These are phyloP conservation scores for Ascochyta pisi DNA, from an alignment of 2,329 filamentous ascomycete genomes.

Conservation along the genomic window DNA sequence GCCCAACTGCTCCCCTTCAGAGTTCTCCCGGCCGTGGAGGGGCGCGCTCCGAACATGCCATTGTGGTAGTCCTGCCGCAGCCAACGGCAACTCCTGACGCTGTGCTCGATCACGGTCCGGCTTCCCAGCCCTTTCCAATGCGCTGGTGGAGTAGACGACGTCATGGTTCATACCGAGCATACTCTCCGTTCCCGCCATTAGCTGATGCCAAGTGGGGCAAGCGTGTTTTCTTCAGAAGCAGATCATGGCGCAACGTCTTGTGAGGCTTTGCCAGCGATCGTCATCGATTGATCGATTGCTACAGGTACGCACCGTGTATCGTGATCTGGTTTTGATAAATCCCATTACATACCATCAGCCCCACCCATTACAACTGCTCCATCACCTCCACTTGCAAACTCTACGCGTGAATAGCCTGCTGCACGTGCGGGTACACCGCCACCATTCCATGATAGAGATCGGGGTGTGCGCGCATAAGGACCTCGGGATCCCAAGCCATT, in stretches of 20 bases:
- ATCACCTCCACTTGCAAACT: conserved; percentile 2
- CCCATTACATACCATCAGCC: conserved; percentile 9
- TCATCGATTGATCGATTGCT: conserved; percentile 19
- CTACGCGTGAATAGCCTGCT: conserved; percentile 73
- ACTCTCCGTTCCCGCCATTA: conserved; percentile 30
- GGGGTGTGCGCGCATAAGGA: conserved; percentile 79
- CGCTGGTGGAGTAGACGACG: conserved; percentile 22
- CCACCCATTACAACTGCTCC: conserved; percentile 9
- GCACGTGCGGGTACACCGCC: conserved; percentile 81
- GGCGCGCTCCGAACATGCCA: conserved; percentile 13
- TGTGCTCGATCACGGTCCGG: conserved; percentile 17
- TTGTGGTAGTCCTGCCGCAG: conserved; percentile 12
- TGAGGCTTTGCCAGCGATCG: conserved; percentile 10
- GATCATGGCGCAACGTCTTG: conserved; percentile 11
- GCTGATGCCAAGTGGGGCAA: conserved; percentile 33
- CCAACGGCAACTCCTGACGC: conserved; percentile 13
- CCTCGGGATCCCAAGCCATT: conserved; percentile 70
- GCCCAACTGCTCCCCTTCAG: conserved; percentile 24
- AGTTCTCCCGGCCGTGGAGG: conserved; percentile 39
- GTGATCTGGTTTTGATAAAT: conserved; percentile 12
- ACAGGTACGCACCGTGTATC: conserved; percentile 15
- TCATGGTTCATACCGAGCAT: conserved; percentile 30
- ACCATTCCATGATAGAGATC: conserved; percentile 84
- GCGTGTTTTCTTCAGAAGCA: conserved; percentile 12
- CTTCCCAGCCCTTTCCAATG: conserved; percentile 15